phyloP scores from a whole-genome alignment of 2,329 filamentous ascomycete genomes.

The Hirsutella rhossiliensis region DNA sequence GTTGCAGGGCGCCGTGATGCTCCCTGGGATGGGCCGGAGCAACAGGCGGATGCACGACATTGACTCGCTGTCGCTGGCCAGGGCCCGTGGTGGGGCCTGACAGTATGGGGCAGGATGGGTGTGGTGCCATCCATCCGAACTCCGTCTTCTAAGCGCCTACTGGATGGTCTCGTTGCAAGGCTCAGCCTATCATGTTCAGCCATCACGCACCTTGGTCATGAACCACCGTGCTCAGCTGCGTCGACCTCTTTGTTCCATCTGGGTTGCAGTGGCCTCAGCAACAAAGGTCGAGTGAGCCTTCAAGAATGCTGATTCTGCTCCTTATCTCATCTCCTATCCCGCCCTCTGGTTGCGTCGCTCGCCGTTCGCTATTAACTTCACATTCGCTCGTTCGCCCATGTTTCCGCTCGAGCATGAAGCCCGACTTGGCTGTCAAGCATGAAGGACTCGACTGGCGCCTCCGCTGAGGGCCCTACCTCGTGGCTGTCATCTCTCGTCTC shows the following conservation, averaged over 20 bases:
- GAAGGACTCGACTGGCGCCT: slow-evolving; percentile 28
- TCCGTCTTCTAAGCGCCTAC: slow-evolving; percentile 21
- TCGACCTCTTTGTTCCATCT: slow-evolving; percentile 3
- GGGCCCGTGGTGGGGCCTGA: slow-evolving; percentile 17
- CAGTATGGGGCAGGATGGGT: slow-evolving; percentile 19
- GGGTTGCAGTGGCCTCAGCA: slow-evolving; percentile 6
- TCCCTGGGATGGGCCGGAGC: not conserved
- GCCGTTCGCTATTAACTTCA: slow-evolving; percentile 2
- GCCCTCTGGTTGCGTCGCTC: slow-evolving; percentile 3
- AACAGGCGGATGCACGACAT: slow-evolving; percentile 24
- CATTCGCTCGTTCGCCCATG: slow-evolving; percentile 6
- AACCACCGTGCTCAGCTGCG: slow-evolving; percentile 8
- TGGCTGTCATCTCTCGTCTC: slow-evolving; percentile 34
- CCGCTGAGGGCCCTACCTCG: slow-evolving; percentile 28
- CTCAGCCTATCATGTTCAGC: slow-evolving; percentile 20
- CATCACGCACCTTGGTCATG: slow-evolving; percentile 12
- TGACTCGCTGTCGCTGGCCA: slow-evolving; percentile 26
- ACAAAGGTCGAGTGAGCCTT: slow-evolving; percentile 7
- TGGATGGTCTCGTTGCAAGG: slow-evolving; percentile 14
- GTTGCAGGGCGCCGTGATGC: slow-evolving; percentile 12
- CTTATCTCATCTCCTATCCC: slow-evolving; percentile 1
- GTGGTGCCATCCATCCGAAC: slow-evolving; percentile 24
- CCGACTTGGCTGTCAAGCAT: slow-evolving; percentile 16
- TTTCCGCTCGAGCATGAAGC: slow-evolving; percentile 7
- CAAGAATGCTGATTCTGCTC: not conserved